A percentile compares a stretch with the other conserved stretches of the same genome.
Conservation (phyloP, 225 moss, liverwort and hornwort genomes). For the Lunularia cruciata region DNA sequence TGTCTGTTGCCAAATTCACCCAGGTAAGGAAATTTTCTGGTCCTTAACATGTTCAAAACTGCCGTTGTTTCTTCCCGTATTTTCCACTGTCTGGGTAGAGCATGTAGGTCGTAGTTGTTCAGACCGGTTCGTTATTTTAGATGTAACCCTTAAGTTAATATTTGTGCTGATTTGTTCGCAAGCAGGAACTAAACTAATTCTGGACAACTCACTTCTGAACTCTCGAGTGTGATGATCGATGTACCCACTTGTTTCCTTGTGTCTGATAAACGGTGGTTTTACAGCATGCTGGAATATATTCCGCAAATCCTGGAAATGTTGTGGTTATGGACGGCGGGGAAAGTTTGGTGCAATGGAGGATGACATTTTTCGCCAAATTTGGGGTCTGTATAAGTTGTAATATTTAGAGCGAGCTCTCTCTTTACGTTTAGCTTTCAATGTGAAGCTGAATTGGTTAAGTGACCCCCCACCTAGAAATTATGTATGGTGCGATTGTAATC, state of each 20-base stretch:
- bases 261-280: background rate
- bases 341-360: conserved; percentile 83
- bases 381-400: too few species aligned
- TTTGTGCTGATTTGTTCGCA: background rate
- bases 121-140: background rate
- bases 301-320: conserved; percentile 69
- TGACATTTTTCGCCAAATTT: conserved; percentile 63
- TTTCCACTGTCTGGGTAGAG: too few species aligned
- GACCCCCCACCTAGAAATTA: too few species aligned
- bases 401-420: too few species aligned
- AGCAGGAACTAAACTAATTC: too few species aligned
- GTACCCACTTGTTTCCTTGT: too few species aligned
- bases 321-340: conserved; percentile 61
- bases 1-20: conserved; percentile 83
- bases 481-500: too few species aligned
- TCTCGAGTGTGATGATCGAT: too few species aligned
- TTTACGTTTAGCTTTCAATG: too few species aligned
- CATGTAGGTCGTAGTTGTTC: background rate
- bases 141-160: background rate
- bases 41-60: background rate
- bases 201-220: conserved; percentile 1
- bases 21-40: conserved; percentile 48
- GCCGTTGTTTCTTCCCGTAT: background rate
- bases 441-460: too few species aligned
- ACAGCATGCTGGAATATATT: conserved; percentile 75